phyloP scores from a whole-genome alignment of 768 basidiomycete genomes.

The Leccinum pellstonianum region DNA sequence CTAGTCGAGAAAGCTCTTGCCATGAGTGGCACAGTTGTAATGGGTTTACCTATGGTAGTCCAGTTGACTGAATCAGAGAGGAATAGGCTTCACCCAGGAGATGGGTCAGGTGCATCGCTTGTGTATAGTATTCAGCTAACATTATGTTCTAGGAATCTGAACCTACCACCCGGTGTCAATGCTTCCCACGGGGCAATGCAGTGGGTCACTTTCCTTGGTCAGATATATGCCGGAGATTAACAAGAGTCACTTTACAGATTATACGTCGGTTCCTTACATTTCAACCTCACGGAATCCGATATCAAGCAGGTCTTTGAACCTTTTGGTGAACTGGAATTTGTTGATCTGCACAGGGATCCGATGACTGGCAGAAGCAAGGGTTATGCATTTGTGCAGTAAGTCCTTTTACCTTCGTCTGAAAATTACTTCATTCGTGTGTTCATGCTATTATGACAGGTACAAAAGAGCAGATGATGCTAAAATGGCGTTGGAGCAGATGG shows the following conservation, averaged over 20 bases:
- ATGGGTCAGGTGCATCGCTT: constrained; percentile 55
- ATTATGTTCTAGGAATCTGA: constrained; percentile 57
- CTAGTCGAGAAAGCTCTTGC: constrained; percentile 87
- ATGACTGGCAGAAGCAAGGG: constrained; percentile 96
- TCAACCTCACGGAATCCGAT: constrained; percentile 95
- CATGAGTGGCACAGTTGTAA: constrained; percentile 92
- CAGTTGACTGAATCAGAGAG: constrained; percentile 97
- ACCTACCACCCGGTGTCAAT: constrained; percentile 81
- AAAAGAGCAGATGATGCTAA: constrained; percentile 90
- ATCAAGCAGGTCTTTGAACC: constrained; percentile 99
- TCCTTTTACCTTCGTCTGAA: constrained; percentile 5
- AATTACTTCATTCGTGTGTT: constrained; percentile 1
- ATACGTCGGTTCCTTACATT: constrained; percentile 96
- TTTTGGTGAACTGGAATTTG: constrained; percentile 97
- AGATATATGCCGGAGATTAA: constrained; percentile 12
- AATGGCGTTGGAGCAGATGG: constrained; percentile 98
- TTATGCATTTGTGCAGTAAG: constrained; percentile 95
- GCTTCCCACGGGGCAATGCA: constrained; percentile 83
- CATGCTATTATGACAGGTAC: constrained; percentile 51
- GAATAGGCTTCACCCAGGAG: constrained; percentile 84
- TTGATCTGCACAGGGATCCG: constrained; percentile 95
- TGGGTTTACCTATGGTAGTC: constrained; percentile 97
- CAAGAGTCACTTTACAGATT: constrained; percentile 49
- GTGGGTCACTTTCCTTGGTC: constrained; percentile 45
- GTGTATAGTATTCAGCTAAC: constrained; percentile 12